Percentiles rank a stretch among this genome's conserved stretches.
Conservation (phyloP, 1,284 basidiomycete genomes). For the Cutaneotrichosporon cutaneum region DNA sequence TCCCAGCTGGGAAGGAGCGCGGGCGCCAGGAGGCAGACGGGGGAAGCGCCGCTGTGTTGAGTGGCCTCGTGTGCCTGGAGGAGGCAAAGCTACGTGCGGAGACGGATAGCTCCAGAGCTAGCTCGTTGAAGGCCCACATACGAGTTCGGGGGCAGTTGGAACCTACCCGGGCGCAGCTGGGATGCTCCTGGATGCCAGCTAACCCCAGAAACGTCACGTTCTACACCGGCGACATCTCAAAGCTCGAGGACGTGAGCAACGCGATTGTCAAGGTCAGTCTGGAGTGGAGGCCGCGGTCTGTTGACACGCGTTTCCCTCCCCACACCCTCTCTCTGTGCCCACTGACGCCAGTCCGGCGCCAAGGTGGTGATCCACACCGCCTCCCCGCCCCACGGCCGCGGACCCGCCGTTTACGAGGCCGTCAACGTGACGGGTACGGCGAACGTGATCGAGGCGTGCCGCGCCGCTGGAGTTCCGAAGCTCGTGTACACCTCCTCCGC, state of each 20-base stretch:
- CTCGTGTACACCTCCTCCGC: conserved; percentile 95
- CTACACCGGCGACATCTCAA: conserved; percentile 80
- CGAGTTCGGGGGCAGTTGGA: too few relatives aligned
- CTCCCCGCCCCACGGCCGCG: conserved; percentile 74
- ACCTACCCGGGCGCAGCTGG: too few relatives aligned
- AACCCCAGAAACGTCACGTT: conserved; percentile 67
- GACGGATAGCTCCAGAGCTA: too few relatives aligned
- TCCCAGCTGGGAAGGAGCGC: too few relatives aligned
- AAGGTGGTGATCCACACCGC: conserved; percentile 95
- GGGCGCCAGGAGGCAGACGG: too few relatives aligned
- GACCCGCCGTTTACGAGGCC: conserved; percentile 76
- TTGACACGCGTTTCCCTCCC: too few relatives aligned
- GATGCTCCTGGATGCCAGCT: background rate
- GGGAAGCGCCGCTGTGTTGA: too few relatives aligned
- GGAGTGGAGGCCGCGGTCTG: too few relatives aligned
- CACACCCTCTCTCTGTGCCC: background rate
- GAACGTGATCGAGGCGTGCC: conserved; percentile 77
- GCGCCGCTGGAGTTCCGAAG: conserved; percentile 70
- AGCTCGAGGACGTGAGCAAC: conserved; percentile 66
- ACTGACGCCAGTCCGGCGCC: conserved; percentile 62
- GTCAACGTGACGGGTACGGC: conserved; percentile 93
- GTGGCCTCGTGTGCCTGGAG: too few relatives aligned
- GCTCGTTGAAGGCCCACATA: too few relatives aligned
- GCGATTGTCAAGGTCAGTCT: conserved; percentile 70
- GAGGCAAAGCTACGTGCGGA: too few relatives aligned